A percentile compares a stretch with the other conserved stretches of the same genome.
phyloP scores from a whole-genome alignment of 2,329 filamentous ascomycete genomes.

The Alternaria angustiovoidea region DNA sequence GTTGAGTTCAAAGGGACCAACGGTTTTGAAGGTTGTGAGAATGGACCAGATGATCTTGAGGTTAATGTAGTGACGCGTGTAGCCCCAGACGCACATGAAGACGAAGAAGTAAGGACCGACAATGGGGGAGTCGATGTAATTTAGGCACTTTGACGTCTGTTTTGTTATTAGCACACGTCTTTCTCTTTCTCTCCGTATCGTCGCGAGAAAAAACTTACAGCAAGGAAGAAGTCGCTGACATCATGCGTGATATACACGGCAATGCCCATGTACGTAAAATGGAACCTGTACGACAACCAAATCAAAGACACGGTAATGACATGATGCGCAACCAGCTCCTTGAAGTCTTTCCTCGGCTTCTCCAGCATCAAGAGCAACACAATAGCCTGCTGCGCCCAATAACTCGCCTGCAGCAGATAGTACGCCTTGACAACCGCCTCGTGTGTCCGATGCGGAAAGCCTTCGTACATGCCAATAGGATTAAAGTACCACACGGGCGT shows the following conservation, averaged over 20 bases:
- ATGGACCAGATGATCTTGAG: slow-evolving; percentile 78
- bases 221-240: slow-evolving; percentile 93
- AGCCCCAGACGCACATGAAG: slow-evolving; percentile 87
- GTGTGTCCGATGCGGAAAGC: slow-evolving; percentile 83
- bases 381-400: slow-evolving; percentile 95
- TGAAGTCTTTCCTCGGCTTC: slow-evolving; percentile 94
- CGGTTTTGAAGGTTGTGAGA: slow-evolving; percentile 76
- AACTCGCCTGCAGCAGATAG: slow-evolving; percentile 91
- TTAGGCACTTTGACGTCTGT: slow-evolving; percentile 87
- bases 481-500: slow-evolving; percentile 98
- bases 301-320: slow-evolving; percentile 88
- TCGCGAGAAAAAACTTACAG: slow-evolving; percentile 64
- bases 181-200: too few relatives aligned
- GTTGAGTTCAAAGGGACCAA: slow-evolving; percentile 78
- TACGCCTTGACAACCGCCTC: slow-evolving; percentile 89
- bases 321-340: slow-evolving; percentile 90
- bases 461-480: slow-evolving; percentile 87
- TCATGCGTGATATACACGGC: slow-evolving; percentile 96
- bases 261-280: slow-evolving; percentile 94
- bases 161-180: not conserved
- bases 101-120: slow-evolving; percentile 84
- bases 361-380: slow-evolving; percentile 87
- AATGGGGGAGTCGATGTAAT: slow-evolving; percentile 83
- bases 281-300: slow-evolving; percentile 87
- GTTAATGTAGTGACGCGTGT: slow-evolving; percentile 87